Conservation (phyloP, 164 flowering plant species). For the Tetracentron sinense region DNA sequence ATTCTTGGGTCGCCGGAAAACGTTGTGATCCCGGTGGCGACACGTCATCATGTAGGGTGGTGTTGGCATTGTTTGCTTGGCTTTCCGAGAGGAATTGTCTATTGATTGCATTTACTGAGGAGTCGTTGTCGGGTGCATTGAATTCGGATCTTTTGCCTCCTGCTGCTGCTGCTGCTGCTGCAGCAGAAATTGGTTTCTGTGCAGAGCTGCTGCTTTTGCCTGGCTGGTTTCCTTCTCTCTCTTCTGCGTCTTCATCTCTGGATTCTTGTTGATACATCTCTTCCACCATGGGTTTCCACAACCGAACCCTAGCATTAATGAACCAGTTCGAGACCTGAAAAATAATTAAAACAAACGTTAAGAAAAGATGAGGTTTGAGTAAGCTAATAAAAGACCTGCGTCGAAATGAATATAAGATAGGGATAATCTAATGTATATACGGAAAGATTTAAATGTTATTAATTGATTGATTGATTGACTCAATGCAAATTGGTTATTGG, state of each 20-base stretch:
- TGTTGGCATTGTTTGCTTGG: no score
- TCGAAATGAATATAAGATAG: no score
- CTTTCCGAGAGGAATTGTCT: constrained; percentile 23
- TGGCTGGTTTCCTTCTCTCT: no score
- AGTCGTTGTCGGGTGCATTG: constrained; percentile 38
- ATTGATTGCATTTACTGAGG: constrained; percentile 32
- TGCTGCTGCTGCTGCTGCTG: no score
- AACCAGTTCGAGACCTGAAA: constrained; percentile 53
- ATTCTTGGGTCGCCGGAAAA: neutral
- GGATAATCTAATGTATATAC: no score
- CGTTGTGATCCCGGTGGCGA: neutral
- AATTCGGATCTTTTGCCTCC: constrained; percentile 36
- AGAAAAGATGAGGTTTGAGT: no score
- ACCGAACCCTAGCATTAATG: constrained; percentile 52
- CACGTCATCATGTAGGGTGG: neutral
- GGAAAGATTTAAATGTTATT: no score
- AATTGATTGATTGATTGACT: no score
- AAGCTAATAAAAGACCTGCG: no score
- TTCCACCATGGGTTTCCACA: constrained; percentile 64
- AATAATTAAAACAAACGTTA: no score
- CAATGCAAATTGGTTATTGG: no score
- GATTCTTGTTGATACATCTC: constrained; percentile 52
- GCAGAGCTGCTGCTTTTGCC: constrained; percentile 13
- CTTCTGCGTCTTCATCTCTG: constrained; percentile 23
- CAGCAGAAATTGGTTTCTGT: constrained; percentile 21